Evolutionary conservation across 345 rosid species (phyloP).

Genomic region (Euclidium syriacum): DNA sequence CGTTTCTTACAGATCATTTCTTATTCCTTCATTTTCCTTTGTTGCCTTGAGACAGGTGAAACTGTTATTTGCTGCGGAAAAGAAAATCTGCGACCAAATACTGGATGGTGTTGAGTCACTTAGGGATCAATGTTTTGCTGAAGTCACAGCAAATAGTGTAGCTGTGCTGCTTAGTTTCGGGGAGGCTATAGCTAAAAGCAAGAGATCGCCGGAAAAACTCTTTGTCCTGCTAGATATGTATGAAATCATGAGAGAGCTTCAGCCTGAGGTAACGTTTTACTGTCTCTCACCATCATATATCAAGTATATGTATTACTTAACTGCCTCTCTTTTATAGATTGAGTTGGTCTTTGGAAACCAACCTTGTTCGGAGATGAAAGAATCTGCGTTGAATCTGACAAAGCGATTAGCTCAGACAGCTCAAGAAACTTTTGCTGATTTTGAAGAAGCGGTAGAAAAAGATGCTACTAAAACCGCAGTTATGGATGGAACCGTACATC

Average conservation of each 20-base stretch:
- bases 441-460: constrained; percentile 93
- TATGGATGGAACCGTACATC: constrained; percentile 97
- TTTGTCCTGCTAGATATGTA: constrained; percentile 96
- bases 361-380: constrained; percentile 77
- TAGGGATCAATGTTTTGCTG: constrained; percentile 81
- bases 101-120: constrained; percentile 68
- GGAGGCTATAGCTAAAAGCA: constrained; percentile 95
- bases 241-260: constrained; percentile 95
- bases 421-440: constrained; percentile 90
- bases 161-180: constrained; percentile 88
- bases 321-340: constrained; percentile 36
- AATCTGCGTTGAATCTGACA: constrained; percentile 61
- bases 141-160: constrained; percentile 76
- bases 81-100: constrained; percentile 82
- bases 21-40: constrained; percentile 2
- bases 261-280: constrained; percentile 64
- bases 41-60: constrained; percentile 61
- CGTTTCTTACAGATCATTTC: not conserved
- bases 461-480: constrained; percentile 97
- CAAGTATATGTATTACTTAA: not conserved
- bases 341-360: constrained; percentile 55
- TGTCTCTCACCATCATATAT: constrained; percentile 3
- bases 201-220: constrained; percentile 91
- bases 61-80: constrained; percentile 80
- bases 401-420: constrained; percentile 87